Conservation (phyloP, 306 rosid species). For the Medicago lupulina region DNA sequence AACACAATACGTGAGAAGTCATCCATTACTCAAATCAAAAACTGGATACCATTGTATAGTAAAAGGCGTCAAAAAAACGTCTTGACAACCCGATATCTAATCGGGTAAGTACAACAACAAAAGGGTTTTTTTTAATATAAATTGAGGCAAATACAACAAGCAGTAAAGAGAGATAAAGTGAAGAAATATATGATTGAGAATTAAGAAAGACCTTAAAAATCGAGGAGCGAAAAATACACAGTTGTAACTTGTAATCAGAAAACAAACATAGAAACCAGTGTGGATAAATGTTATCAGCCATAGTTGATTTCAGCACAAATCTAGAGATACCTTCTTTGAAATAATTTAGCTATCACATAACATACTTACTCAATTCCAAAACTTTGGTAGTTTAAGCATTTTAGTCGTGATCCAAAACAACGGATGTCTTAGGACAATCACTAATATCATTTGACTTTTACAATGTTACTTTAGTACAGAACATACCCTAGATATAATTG, state of each 20-base stretch:
- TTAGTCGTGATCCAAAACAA: background rate
- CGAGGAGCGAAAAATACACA: background rate
- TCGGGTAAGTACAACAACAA: background rate
- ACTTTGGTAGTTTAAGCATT: background rate
- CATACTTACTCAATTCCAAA: background rate
- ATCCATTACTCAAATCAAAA: no score
- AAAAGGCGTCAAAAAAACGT: background rate
- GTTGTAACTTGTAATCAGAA: conserved; percentile 21
- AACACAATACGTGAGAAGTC: no score
- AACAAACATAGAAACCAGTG: conserved; percentile 24
- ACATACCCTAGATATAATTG: no score
- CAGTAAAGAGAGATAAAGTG: background rate
- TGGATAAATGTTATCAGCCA: background rate
- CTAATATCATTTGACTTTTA: background rate
- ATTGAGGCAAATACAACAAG: background rate
- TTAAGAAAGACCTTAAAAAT: background rate
- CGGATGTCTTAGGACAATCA: background rate
- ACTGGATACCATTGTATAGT: no score
- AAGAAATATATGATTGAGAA: conserved; percentile 4
- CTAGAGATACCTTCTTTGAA: background rate
- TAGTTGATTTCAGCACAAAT: conserved; percentile 10
- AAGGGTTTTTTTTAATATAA: background rate
- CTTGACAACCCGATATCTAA: conserved; percentile 12
- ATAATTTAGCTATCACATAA: background rate
- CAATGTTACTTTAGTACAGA: no score